Conservation (phyloP, 352 stramenopile species). For the Phytopythium cucurbitacearum region DNA sequence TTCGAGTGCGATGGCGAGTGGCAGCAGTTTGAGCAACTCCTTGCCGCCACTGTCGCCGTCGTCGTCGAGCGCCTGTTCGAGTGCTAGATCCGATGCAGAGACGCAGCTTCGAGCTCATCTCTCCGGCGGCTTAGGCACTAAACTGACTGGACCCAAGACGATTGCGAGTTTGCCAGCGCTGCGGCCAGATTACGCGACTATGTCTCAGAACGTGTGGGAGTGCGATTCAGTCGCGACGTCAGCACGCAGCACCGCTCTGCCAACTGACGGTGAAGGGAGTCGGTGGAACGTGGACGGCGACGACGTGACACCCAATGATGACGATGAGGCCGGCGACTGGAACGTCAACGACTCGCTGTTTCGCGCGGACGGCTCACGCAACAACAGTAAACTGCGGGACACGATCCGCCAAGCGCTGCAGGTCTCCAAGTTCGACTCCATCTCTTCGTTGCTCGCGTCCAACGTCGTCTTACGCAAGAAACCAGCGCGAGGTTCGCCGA, state of each 20-base stretch:
- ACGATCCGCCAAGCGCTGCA: slow-evolving; percentile 76
- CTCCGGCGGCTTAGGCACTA: background rate
- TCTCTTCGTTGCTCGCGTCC: slow-evolving; percentile 81
- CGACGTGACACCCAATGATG: slow-evolving; percentile 9
- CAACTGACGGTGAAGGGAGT: slow-evolving; percentile 5
- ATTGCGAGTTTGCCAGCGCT: slow-evolving; percentile 22
- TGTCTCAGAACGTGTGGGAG: slow-evolving; percentile 45
- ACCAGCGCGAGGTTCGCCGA: slow-evolving; percentile 6
- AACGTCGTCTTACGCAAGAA: slow-evolving; percentile 68
- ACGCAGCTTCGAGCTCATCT: slow-evolving; percentile 9
- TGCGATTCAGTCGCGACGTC: slow-evolving; percentile 57
- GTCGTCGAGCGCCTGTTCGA: slow-evolving; percentile 22
- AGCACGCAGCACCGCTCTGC: slow-evolving; percentile 18
- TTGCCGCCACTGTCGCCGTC: slow-evolving; percentile 30
- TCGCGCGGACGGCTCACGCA: slow-evolving; percentile 75
- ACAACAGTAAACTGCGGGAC: slow-evolving; percentile 80
- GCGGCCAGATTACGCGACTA: slow-evolving; percentile 20
- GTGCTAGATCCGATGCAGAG: slow-evolving; percentile 26
- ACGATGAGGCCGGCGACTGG: slow-evolving; percentile 47
- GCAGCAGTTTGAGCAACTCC: background rate
- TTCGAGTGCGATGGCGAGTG: background rate
- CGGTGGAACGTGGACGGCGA: slow-evolving; percentile 12
- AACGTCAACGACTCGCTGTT: slow-evolving; percentile 80
- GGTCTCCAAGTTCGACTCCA: slow-evolving; percentile 89
- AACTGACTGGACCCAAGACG: background rate